Conservation (phyloP, 345 rosid genomes). For the Camelina neglecta region DNA sequence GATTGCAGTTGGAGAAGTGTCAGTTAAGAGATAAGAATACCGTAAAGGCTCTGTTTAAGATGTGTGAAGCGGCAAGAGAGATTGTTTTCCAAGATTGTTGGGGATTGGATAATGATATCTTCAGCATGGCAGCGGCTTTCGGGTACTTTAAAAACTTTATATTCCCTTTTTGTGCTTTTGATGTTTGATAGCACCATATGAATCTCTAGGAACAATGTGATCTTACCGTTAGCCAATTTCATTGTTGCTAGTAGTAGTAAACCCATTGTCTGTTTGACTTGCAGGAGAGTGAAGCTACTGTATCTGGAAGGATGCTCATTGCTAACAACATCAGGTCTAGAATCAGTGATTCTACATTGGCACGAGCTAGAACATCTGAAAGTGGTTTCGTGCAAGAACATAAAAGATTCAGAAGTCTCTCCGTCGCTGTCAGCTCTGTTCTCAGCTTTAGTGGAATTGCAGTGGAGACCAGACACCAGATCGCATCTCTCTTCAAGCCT, state of each 20-base stretch:
- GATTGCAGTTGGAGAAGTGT: conserved; percentile 81
- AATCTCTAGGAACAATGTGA: conserved; percentile 2
- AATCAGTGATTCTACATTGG: conserved; percentile 71
- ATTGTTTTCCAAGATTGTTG: conserved; percentile 83
- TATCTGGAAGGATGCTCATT: conserved; percentile 85
- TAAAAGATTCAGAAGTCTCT: conserved; percentile 73
- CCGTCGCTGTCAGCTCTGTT: conserved; percentile 73
- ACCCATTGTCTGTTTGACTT: conserved; percentile 18
- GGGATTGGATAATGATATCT: conserved; percentile 83
- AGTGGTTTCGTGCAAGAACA: conserved; percentile 72
- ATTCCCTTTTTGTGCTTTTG: background rate
- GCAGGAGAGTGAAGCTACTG: conserved; percentile 75
- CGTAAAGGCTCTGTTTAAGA: conserved; percentile 68
- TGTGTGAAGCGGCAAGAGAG: conserved; percentile 74
- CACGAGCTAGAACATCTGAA: conserved; percentile 68
- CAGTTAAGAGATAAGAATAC: conserved; percentile 67
- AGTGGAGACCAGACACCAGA: conserved; percentile 90
- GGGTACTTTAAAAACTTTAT: conserved; percentile 51
- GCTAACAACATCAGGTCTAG: conserved; percentile 80
- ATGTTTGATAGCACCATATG: background rate
- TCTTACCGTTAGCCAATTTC: conserved; percentile 11
- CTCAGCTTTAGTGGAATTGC: conserved; percentile 75
- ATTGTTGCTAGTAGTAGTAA: background rate
- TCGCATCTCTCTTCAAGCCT: conserved; percentile 70
- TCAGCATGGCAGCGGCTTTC: conserved; percentile 63